Conservation (phyloP, 768 basidiomycete genomes). For the Suillus weaverae region DNA sequence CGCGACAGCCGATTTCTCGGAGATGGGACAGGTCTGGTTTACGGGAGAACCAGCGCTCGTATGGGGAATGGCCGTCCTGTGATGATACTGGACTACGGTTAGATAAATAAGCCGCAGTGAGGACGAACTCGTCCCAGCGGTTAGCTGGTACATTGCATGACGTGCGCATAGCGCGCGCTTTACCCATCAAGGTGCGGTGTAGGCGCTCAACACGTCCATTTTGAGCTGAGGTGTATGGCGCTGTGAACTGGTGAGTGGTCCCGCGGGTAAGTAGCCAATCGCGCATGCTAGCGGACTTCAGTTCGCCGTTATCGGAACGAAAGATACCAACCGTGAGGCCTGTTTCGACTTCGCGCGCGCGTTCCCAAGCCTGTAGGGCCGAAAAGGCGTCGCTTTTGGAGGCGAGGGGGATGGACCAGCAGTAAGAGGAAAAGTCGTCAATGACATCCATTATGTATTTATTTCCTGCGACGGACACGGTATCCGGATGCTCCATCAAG, state of each 20-base stretch:
- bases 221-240: slow-evolving; percentile 37
- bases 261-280: slow-evolving; percentile 18
- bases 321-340: slow-evolving; percentile 15
- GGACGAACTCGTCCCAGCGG: slow-evolving; percentile 36
- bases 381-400: slow-evolving; percentile 26
- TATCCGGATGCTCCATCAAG: slow-evolving; percentile 21
- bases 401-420: slow-evolving; percentile 32
- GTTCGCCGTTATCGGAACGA: slow-evolving; percentile 26
- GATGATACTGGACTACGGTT: slow-evolving; percentile 25
- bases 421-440: slow-evolving; percentile 13
- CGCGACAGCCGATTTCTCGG: slow-evolving; percentile 30
- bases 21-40: slow-evolving; percentile 31
- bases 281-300: slow-evolving; percentile 12
- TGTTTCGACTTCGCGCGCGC: slow-evolving; percentile 21
- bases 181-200: slow-evolving; percentile 35
- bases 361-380: slow-evolving; percentile 30
- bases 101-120: slow-evolving; percentile 28
- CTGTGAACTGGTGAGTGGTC: slow-evolving; percentile 21
- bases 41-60: slow-evolving; percentile 15
- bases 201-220: slow-evolving; percentile 38
- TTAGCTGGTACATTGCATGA: slow-evolving; percentile 25
- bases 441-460: slow-evolving; percentile 8
- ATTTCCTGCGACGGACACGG: neutral
- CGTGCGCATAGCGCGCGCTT: slow-evolving; percentile 30
- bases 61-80: slow-evolving; percentile 20